Percentiles rank a stretch among this genome's conserved stretches.
These are phyloP conservation scores for Colletotrichum lupini DNA, from an alignment of 2,329 filamentous ascomycete species.

Conservation along the genomic window DNA sequence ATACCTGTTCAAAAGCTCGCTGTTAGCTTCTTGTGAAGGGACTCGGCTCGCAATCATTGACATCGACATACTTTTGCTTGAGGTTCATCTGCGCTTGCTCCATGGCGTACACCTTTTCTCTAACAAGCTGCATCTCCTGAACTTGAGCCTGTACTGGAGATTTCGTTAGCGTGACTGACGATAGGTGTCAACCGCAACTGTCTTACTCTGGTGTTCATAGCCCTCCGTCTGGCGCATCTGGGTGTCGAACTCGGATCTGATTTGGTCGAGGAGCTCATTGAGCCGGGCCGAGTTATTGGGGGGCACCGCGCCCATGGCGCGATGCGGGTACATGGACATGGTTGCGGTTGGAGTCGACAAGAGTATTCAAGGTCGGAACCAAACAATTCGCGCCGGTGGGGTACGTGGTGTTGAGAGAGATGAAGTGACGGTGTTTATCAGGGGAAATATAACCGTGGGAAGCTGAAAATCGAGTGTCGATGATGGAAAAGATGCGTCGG, in stretches of 20 bases:
- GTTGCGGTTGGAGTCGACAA: neutral
- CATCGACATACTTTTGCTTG: slow-evolving; percentile 83
- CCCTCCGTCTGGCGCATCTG: slow-evolving; percentile 84
- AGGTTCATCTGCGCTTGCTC: slow-evolving; percentile 90
- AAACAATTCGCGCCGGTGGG: neutral
- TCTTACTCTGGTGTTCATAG: slow-evolving; percentile 94
- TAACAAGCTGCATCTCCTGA: slow-evolving; percentile 93
- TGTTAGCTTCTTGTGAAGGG: slow-evolving; percentile 32
- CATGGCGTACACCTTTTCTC: slow-evolving; percentile 92
- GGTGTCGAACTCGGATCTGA: slow-evolving; percentile 90
- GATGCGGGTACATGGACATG: slow-evolving; percentile 91
- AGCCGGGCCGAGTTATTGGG: slow-evolving; percentile 71
- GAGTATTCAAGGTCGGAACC: neutral
- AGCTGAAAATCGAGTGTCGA: neutral
- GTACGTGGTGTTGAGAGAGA: neutral
- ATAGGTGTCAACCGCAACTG: slow-evolving; percentile 9
- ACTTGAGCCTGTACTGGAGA: slow-evolving; percentile 84
- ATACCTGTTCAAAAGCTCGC: slow-evolving; percentile 69
- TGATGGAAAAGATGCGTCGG: neutral
- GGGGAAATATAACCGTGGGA: neutral
- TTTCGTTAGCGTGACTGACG: slow-evolving; percentile 35
- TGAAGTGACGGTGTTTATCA: neutral
- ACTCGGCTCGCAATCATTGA: neutral
- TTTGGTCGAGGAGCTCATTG: slow-evolving; percentile 90
- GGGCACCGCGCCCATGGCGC: slow-evolving; percentile 81